Evolutionary conservation across 2,329 filamentous ascomycete genomes (phyloP).

Genomic region (Fusarium praegraminearum): DNA sequence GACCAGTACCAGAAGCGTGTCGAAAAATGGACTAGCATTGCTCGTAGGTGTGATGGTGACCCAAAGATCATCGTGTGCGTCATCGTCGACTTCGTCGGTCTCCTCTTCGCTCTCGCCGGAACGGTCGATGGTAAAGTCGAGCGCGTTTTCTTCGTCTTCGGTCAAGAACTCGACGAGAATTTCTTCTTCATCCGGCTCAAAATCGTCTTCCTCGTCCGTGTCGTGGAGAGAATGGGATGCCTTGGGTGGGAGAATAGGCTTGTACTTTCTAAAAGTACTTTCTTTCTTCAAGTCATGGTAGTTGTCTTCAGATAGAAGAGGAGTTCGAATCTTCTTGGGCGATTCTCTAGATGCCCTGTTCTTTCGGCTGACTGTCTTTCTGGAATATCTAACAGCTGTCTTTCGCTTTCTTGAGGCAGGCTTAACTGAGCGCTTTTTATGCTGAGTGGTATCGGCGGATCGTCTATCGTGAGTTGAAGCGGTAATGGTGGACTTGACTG

Average conservation of each 20-base stretch:
- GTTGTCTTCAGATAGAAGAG: constrained; percentile 28
- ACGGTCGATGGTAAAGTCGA: constrained; percentile 44
- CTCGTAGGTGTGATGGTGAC: constrained; percentile 95
- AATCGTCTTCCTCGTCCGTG: constrained; percentile 7
- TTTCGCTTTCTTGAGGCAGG: constrained; percentile 27
- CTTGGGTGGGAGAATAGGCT: constrained; percentile 22
- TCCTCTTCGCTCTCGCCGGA: constrained; percentile 38
- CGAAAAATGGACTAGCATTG: constrained; percentile 92
- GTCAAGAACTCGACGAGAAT: constrained; percentile 38
- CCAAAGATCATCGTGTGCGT: constrained; percentile 80
- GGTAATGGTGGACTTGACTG: constrained; percentile 10
- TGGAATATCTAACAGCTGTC: constrained; percentile 10
- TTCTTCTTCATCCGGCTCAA: constrained; percentile 27
- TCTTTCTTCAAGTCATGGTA: constrained; percentile 23
- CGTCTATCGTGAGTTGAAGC: constrained; percentile 33
- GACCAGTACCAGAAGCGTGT: constrained; percentile 95
- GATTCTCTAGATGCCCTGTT: constrained; percentile 15
- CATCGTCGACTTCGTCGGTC: constrained; percentile 42
- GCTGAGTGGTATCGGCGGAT: constrained; percentile 13
- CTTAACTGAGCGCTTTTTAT: constrained; percentile 15
- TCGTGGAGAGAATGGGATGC: constrained; percentile 2
- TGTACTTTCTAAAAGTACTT: constrained; percentile 14
- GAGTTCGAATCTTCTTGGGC: constrained; percentile 31
- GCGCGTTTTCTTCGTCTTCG: constrained; percentile 46
- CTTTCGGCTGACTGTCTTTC: constrained; percentile 21